Evolutionary conservation across 2,329 filamentous ascomycete genomes (phyloP).

Genomic region (Hypoxylon sp.): DNA sequence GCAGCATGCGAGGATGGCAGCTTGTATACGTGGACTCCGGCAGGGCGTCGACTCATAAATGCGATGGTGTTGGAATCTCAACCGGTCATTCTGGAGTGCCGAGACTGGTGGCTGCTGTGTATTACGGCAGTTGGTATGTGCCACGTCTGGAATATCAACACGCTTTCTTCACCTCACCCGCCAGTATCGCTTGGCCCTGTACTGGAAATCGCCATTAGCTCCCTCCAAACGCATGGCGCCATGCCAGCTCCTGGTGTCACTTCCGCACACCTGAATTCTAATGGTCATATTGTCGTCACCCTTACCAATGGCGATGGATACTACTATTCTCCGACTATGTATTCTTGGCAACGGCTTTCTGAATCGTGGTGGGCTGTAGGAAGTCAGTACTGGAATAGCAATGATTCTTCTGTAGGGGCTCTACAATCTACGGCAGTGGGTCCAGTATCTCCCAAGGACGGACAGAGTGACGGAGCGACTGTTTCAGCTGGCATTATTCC

Average conservation of each 20-base stretch:
- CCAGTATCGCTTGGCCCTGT: conserved; percentile 91
- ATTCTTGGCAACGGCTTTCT: conserved; percentile 93
- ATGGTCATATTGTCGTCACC: conserved; percentile 88
- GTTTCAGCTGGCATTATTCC: conserved; percentile 94
- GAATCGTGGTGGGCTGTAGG: conserved; percentile 99
- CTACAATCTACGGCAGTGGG: conserved; percentile 80
- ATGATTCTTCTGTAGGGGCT: conserved; percentile 88
- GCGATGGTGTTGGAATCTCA: conserved; percentile 91
- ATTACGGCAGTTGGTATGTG: conserved; percentile 90
- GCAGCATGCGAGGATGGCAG: conserved; percentile 94
- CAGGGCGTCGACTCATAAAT: conserved; percentile 87
- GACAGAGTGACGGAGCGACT: conserved; percentile 65
- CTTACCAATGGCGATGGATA: conserved; percentile 96
- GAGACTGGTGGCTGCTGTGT: conserved; percentile 89
- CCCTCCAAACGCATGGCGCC: conserved; percentile 80
- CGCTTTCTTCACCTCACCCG: conserved; percentile 86
- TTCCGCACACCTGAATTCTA: conserved; percentile 90
- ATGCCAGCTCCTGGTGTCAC: conserved; percentile 88
- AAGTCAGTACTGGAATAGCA: conserved; percentile 99
- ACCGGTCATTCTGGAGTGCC: conserved; percentile 92
- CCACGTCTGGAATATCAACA: conserved; percentile 93
- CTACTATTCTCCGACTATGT: conserved; percentile 87
- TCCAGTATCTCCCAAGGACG: conserved; percentile 64
- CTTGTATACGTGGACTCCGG: conserved; percentile 91
- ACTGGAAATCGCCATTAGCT: conserved; percentile 86